phyloP scores from a whole-genome alignment of 1,284 basidiomycete species.

The Crucibulum parvulum region DNA sequence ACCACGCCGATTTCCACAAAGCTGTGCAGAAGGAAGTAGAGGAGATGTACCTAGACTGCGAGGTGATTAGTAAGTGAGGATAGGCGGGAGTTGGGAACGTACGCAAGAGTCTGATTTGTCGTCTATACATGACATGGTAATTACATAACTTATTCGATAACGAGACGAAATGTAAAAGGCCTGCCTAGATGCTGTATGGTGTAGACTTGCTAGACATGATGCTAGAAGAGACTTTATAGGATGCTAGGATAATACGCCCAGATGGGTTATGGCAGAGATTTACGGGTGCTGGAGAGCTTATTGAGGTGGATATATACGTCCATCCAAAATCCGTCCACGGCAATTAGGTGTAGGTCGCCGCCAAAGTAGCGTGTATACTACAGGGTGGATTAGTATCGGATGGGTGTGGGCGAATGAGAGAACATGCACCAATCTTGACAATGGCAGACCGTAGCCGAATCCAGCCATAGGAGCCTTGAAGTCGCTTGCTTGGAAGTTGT shows the following conservation, averaged over 20 bases:
- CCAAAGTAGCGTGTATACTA: conserved; percentile 97
- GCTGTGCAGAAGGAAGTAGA: too few species aligned
- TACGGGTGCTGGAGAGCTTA: conserved; percentile 81
- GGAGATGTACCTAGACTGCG: too few species aligned
- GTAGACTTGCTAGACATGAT: too few species aligned
- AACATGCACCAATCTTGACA: conserved; percentile 82
- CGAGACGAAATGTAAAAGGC: too few species aligned
- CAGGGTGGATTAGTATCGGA: neutral
- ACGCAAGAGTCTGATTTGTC: too few species aligned
- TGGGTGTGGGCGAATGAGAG: neutral
- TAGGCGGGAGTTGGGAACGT: too few species aligned
- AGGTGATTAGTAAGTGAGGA: too few species aligned
- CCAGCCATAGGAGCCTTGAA: conserved; percentile 99
- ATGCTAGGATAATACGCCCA: neutral
- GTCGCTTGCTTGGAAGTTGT: conserved; percentile 90
- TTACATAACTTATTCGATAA: too few species aligned
- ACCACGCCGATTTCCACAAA: too few species aligned
- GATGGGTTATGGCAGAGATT: conserved; percentile 73
- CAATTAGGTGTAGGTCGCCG: conserved; percentile 94
- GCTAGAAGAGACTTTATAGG: neutral
- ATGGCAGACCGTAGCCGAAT: conserved; percentile 93
- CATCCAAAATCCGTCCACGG: conserved; percentile 97
- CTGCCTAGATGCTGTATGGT: too few species aligned
- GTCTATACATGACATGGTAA: too few species aligned
- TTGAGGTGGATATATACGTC: conserved; percentile 94